Evolutionary conservation across 257 asterid genomes (phyloP).

Genomic region (Solanum sejunctum): DNA sequence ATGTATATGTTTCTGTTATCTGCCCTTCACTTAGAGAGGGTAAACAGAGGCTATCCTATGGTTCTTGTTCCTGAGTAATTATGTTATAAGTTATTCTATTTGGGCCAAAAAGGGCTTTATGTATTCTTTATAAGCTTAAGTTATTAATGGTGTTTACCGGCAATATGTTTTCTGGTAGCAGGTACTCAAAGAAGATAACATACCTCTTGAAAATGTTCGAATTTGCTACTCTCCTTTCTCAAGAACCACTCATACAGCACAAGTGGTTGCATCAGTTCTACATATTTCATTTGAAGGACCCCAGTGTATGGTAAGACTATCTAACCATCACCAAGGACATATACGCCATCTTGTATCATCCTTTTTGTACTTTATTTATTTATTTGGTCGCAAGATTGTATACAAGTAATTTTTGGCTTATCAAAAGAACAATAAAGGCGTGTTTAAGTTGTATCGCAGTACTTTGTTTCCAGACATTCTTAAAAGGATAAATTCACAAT

Average conservation of each 20-base stretch:
- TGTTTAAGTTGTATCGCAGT: neutral
- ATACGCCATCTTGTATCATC: neutral
- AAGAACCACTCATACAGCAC: conserved; percentile 83
- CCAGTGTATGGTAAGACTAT: conserved; percentile 50
- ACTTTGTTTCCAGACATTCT: neutral
- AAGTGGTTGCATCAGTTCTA: conserved; percentile 60
- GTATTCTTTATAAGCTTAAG: neutral
- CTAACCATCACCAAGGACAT: neutral
- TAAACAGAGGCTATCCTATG: neutral
- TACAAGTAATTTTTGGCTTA: neutral
- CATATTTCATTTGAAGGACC: conserved; percentile 63
- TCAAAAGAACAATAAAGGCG: neutral
- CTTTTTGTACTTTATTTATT: neutral
- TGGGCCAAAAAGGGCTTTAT: neutral
- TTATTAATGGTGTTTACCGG: neutral
- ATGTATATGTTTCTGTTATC: neutral
- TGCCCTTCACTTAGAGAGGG: neutral
- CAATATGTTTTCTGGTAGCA: conserved; percentile 10
- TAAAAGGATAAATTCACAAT: neutral
- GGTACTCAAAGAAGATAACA: conserved; percentile 40
- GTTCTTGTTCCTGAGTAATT: neutral
- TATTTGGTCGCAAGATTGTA: neutral
- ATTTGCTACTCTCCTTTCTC: conserved; percentile 95
- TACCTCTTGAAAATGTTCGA: conserved; percentile 47
- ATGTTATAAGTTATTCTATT: neutral